Evolutionary conservation across 1,284 basidiomycete genomes (phyloP), one percentile per base, ranked within the genome.

Genomic region (Ganoderma sp.): DNA sequence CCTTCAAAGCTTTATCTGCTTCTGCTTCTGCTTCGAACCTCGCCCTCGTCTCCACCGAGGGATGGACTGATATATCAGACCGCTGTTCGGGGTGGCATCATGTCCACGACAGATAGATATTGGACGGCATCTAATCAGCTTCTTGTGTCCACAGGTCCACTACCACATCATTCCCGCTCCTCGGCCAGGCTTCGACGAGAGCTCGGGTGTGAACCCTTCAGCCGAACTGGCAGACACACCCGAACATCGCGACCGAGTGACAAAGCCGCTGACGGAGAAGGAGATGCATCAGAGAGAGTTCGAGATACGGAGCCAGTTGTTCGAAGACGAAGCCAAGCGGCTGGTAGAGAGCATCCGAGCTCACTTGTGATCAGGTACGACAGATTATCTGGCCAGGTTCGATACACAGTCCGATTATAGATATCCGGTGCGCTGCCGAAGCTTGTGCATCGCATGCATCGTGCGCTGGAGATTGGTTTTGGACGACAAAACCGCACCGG

Each of bases 131-230:
- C 17, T 43, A 32, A 32, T 41, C 19, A 37, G 12, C 58, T 39
- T 37, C 39, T 42, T 42, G 22, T 19, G 37, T 17, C 12, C 42
- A 50, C 67, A 92, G 91, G 91, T 93, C 10, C 92, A 93, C 76
- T 92, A 90, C 74, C 92, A 94, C 77, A 85, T 94, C 68, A 90
- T 94, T 50, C 92, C 92, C 0, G 91, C 92, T 1, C 91, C 91
- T 1, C 79, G 72, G 28, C 82, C 86, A 56, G 79, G 73, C 61
- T 66, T 50, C 12, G 56, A 37, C 37, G 54, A 43, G 39, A 52
- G 34, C 43, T 32, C 56, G 22, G 10, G 22, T 7, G 45, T 57
- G 22, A 34, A 42, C 61, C 25, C 62, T 14, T 19, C 62, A 34
- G 28, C 17, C 9, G 48, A 19, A 22, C 48, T 54, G 45, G 54